Conservation (phyloP, 176 grass and related monocot genomes). For the Carex pumila region DNA sequence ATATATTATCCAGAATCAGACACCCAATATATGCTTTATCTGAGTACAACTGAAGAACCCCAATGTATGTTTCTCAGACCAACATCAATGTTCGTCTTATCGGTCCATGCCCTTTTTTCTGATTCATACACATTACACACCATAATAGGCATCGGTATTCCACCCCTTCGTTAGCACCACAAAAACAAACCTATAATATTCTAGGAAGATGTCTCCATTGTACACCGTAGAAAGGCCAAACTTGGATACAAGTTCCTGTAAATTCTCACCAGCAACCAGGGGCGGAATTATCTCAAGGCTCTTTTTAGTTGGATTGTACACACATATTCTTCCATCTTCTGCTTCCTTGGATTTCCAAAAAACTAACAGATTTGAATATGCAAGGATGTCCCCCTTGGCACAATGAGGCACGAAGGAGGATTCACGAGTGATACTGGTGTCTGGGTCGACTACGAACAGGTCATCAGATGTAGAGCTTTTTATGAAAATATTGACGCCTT, state of each 20-base stretch:
- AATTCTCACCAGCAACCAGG: neutral
- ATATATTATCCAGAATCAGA: neutral
- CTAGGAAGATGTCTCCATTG: neutral
- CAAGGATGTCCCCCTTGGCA: neutral
- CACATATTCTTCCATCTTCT: neutral
- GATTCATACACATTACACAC: neutral
- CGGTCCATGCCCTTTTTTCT: neutral
- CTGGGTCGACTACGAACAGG: neutral
- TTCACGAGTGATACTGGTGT: neutral
- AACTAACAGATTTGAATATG: neutral
- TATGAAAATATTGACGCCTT: neutral
- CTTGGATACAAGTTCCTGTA: neutral
- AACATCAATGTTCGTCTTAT: neutral
- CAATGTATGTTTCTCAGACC: neutral
- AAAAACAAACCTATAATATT: neutral
- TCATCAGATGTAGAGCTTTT: neutral
- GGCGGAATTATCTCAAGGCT: neutral
- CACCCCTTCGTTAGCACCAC: neutral
- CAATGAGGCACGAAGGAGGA: neutral
- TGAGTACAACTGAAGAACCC: neutral
- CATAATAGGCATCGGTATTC: neutral
- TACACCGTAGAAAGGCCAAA: neutral
- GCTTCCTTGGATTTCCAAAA: neutral
- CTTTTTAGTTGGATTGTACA: neutral
- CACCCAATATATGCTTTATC: neutral